phyloP scores from a whole-genome alignment of 1,139 yeast species.

The Yamadazyma buinensis region DNA sequence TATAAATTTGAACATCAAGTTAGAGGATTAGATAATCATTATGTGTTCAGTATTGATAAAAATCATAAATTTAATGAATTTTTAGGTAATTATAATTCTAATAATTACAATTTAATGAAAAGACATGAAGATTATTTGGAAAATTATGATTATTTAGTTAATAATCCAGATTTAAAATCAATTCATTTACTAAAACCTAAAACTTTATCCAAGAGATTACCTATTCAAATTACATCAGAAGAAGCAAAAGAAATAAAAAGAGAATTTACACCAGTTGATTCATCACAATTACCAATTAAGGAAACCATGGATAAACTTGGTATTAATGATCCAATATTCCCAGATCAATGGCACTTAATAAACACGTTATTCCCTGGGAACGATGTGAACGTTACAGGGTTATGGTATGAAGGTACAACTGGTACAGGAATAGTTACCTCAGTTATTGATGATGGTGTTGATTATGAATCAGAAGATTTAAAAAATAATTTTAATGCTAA shows the following conservation, averaged over 20 bases:
- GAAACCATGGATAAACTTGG: conserved; percentile 51
- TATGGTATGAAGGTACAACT: conserved; percentile 79
- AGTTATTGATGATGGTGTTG: conserved; percentile 92
- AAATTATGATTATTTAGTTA: conserved; percentile 25
- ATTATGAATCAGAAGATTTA: conserved; percentile 72
- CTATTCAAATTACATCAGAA: conserved; percentile 23
- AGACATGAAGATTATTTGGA: conserved; percentile 25
- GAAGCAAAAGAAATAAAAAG: conserved; percentile 1
- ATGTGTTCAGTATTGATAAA: conserved; percentile 56
- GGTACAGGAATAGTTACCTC: conserved; percentile 85
- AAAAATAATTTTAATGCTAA: conserved; percentile 64
- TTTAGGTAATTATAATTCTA: conserved; percentile 36
- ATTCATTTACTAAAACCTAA: conserved; percentile 51
- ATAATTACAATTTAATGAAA: conserved; percentile 23
- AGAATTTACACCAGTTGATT: conserved; percentile 32
- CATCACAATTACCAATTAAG: conserved; percentile 39
- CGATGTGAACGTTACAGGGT: conserved; percentile 82
- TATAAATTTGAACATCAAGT: conserved; percentile 55
- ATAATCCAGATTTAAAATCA: conserved; percentile 31
- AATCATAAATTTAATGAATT: conserved; percentile 27
- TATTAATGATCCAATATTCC: conserved; percentile 78
- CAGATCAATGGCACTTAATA: conserved; percentile 85
- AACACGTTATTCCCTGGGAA: conserved; percentile 72
- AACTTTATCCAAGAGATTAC: conserved; percentile 43
- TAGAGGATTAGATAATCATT: conserved; percentile 55